Conservation (phyloP, 768 basidiomycete species). For the Macrolepiota dolichaula region DNA sequence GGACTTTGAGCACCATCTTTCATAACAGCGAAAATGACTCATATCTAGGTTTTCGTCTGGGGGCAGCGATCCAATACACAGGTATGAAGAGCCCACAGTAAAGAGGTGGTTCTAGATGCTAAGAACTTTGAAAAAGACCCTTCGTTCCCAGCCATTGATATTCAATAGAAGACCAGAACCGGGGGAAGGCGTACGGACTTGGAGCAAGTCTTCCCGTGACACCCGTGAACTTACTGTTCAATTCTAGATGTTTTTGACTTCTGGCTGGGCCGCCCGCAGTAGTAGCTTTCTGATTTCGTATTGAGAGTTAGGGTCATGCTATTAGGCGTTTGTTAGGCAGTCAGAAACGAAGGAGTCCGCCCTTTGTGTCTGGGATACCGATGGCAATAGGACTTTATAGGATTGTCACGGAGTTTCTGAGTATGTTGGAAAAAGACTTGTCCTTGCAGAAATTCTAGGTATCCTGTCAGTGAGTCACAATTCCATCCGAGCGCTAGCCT, state of each 20-base stretch:
- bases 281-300: neutral
- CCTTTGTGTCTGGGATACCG: neutral
- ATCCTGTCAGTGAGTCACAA: neutral
- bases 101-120: neutral
- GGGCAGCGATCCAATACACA: neutral
- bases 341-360: neutral
- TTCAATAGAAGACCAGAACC: neutral
- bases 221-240: neutral
- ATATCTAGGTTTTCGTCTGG: neutral
- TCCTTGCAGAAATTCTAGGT: neutral
- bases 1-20: neutral
- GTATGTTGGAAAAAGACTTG: neutral
- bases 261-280: neutral
- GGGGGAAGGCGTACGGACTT: neutral
- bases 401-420: slow-evolving; percentile 1
- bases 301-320: neutral
- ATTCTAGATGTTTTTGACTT: neutral
- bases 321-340: neutral
- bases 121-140: neutral
- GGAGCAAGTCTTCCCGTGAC: neutral
- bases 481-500: neutral
- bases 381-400: neutral
- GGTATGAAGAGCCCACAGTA: neutral
- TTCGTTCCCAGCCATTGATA: neutral
- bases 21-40: neutral